Evolutionary conservation across 257 asterid genomes (phyloP).

Genomic region (Solanum paucissectum): DNA sequence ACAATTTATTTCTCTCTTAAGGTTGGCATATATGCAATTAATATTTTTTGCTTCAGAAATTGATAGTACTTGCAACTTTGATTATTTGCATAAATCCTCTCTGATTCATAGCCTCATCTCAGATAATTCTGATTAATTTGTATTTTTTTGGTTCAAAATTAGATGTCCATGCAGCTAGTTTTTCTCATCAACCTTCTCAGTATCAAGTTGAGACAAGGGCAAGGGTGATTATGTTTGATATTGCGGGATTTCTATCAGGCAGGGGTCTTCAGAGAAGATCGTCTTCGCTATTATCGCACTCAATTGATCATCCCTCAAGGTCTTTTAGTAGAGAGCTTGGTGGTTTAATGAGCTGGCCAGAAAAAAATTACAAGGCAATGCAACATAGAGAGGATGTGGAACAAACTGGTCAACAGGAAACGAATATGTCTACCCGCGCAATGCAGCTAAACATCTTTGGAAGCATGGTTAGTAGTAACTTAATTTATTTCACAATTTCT

Average conservation of each 20-base stretch:
- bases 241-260: slow-evolving; percentile 46
- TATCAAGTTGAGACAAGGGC: slow-evolving; percentile 73
- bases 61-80: not conserved
- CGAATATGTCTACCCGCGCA: slow-evolving; percentile 59
- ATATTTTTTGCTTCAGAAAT: not conserved
- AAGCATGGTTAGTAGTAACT: slow-evolving; percentile 46
- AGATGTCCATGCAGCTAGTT: slow-evolving; percentile 47
- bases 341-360: slow-evolving; percentile 82
- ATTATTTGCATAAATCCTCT: not conserved
- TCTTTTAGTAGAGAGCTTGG: slow-evolving; percentile 33
- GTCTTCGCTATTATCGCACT: slow-evolving; percentile 35
- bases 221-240: slow-evolving; percentile 55
- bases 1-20: not conserved
- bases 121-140: not conserved
- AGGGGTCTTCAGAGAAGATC: slow-evolving; percentile 45
- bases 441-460: slow-evolving; percentile 76
- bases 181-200: slow-evolving; percentile 30
- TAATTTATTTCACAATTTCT: not conserved
- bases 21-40: not conserved
- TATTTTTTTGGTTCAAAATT: not conserved
- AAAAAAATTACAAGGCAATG: slow-evolving; percentile 20
- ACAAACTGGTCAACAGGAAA: slow-evolving; percentile 19
- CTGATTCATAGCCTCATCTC: not conserved
- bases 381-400: slow-evolving; percentile 16
- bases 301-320: slow-evolving; percentile 41